Conservation (phyloP, 1,284 basidiomycete genomes). For the Microbotryomycetes sp. region DNA sequence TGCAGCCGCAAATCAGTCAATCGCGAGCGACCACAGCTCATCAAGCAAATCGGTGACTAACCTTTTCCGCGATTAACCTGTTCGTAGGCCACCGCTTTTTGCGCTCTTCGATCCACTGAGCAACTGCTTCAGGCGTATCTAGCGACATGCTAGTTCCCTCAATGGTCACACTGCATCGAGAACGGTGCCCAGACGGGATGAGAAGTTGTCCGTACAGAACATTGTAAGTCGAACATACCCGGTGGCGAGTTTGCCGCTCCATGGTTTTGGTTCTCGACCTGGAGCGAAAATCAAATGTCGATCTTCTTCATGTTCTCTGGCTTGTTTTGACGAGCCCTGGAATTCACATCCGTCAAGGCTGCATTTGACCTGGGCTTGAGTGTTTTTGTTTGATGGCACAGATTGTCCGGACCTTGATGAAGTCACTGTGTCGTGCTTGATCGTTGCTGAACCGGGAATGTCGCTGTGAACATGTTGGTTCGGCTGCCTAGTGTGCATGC, state of each 20-base stretch:
- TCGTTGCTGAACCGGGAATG: too few relatives aligned
- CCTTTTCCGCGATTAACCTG: slow-evolving; percentile 62
- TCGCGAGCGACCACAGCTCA: background rate
- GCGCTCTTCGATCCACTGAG: slow-evolving; percentile 77
- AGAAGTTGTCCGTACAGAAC: background rate
- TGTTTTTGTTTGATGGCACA: too few relatives aligned
- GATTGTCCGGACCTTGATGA: too few relatives aligned
- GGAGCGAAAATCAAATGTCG: slow-evolving; percentile 74
- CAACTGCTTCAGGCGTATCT: slow-evolving; percentile 71
- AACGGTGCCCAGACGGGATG: background rate
- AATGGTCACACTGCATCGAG: slow-evolving; percentile 44
- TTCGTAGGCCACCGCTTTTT: slow-evolving; percentile 72
- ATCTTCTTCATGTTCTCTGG: slow-evolving; percentile 83
- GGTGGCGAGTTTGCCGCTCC: slow-evolving; percentile 20
- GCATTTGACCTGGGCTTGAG: too few relatives aligned
- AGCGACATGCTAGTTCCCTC: slow-evolving; percentile 70
- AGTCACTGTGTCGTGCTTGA: background rate
- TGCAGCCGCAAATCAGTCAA: slow-evolving; percentile 8
- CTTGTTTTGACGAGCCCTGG: slow-evolving; percentile 61
- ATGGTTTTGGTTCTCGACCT: slow-evolving; percentile 40
- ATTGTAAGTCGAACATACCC: slow-evolving; percentile 9
- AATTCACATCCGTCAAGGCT: slow-evolving; percentile 62
- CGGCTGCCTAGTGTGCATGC: too few relatives aligned
- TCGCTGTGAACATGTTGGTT: too few relatives aligned
- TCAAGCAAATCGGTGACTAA: slow-evolving; percentile 18